Percentiles rank a stretch among this genome's conserved stretches.
phyloP scores from a whole-genome alignment of 169 alveolate species.

The Plasmodium coatneyi region DNA sequence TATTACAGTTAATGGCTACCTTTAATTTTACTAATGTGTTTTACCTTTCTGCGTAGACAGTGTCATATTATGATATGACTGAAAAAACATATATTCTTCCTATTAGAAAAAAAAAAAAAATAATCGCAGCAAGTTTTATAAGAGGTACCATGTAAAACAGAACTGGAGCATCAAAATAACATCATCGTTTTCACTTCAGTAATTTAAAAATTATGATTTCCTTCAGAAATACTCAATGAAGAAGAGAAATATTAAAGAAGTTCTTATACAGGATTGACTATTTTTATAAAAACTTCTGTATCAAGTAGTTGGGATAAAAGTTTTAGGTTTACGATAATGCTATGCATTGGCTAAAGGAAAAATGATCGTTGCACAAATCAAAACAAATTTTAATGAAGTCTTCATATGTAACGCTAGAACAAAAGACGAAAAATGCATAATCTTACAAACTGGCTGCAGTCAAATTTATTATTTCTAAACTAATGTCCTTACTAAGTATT shows the following conservation, averaged over 20 bases:
- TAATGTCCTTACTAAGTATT: neutral
- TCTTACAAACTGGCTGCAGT: neutral
- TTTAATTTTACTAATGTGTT: neutral
- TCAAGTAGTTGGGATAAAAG: neutral
- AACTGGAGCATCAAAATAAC: neutral
- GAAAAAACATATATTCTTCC: neutral
- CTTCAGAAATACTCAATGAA: neutral
- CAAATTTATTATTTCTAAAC: neutral
- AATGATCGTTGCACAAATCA: neutral
- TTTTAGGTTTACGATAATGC: neutral
- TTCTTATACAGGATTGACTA: neutral
- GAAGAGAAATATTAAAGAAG: neutral
- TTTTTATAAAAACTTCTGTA: neutral
- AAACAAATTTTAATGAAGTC: neutral
- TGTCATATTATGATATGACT: neutral
- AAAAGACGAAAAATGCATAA: neutral
- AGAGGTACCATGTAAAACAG: neutral
- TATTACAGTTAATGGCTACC: neutral
- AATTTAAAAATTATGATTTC: neutral
- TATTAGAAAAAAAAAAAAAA: neutral
- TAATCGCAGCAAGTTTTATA: neutral
- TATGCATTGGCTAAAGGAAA: neutral
- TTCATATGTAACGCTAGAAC: neutral
- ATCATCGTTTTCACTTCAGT: neutral
- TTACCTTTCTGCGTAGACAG: neutral